Evolutionary conservation across 177 flowering plant species (phyloP), one percentile per base, ranked within the genome.

Genomic region (Tripterygium wilfordii): DNA sequence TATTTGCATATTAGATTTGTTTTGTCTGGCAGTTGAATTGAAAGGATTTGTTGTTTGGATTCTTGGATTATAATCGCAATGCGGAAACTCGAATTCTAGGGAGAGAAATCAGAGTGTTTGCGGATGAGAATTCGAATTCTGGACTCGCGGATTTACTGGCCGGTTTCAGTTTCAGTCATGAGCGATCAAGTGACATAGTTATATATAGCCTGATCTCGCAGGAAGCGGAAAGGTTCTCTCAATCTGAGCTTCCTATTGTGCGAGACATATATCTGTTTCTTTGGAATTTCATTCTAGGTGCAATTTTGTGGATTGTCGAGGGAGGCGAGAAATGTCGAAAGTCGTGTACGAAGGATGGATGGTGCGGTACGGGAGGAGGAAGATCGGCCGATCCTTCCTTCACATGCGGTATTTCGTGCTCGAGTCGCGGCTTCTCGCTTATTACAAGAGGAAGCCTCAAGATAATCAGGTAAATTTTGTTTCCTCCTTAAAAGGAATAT

Each of bases 261-360:
- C 20, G 53, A 49, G 49, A 27, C 26, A n/a, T n/a, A n/a, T n/a
- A 20, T 38, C 10, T 54, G 0, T 14, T 38, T 37, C 5, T 39
- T 15, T 8, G 17, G n/a, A n/a, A n/a, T 28, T 44, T 16, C 36
- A 25, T 53, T 44, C 36, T 25, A 21, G 23, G 27, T 24, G 43
- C 14, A 27, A 5, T 35, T 35, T 46, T 46, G 1, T n/a, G n/a
- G n/a, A n/a, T n/a, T 27, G 31, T 26, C 6, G 24, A 37, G 57
- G 30, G 2, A 22, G 27, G 14, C 17, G 15, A 8, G 50, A n/a
- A 23, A 55, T 49, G 45, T 56, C 96, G 53, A 90, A 87, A 72
- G 85, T 87, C 39, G 88, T 94, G 19, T 79, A 89, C 42, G 99
- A 94, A 67, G 99, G 99, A 49, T 94, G 97, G 97, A 85, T 94